Conservation (phyloP, 495 filamentous ascomycete species). For the Cercophora newfieldiana region DNA sequence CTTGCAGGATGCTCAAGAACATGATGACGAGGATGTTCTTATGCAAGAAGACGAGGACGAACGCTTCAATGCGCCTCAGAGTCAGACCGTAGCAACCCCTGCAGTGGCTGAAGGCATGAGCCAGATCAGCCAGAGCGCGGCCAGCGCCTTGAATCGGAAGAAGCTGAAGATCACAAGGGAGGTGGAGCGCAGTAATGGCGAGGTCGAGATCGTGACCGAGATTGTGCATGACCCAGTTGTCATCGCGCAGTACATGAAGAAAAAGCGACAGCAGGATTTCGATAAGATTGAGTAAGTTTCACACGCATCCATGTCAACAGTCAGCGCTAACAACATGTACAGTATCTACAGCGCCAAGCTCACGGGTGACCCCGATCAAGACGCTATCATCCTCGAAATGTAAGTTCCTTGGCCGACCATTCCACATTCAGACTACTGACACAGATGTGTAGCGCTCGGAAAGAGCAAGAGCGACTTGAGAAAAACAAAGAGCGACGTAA, state of each 20-base stretch:
- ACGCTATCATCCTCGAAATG: slow-evolving; percentile 39
- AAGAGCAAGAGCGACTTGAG: slow-evolving; percentile 77
- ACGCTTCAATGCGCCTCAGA: slow-evolving; percentile 52
- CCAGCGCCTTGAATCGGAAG: slow-evolving; percentile 64
- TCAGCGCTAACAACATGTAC: slow-evolving; percentile 13
- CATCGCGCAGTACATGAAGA: slow-evolving; percentile 62
- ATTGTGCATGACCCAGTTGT: slow-evolving; percentile 72
- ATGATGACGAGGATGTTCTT: slow-evolving; percentile 66
- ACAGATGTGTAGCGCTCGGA: slow-evolving; percentile 55
- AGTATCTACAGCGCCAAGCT: slow-evolving; percentile 56
- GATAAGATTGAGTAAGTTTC: slow-evolving; percentile 65
- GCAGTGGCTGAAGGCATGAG: slow-evolving; percentile 68
- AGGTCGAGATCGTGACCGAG: slow-evolving; percentile 58
- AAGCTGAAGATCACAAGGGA: slow-evolving; percentile 75
- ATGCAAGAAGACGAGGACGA: slow-evolving; percentile 58
- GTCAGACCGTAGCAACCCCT: slow-evolving; percentile 39
- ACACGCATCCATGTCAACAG: neutral
- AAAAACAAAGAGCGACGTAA: slow-evolving; percentile 89
- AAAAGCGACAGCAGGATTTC: slow-evolving; percentile 56
- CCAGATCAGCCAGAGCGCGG: slow-evolving; percentile 78
- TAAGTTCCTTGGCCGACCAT: slow-evolving; percentile 19
- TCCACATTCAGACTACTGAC: slow-evolving; percentile 8
- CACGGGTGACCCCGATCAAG: slow-evolving; percentile 70
- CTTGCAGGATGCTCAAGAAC: slow-evolving; percentile 56
- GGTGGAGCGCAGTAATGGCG: slow-evolving; percentile 61